phyloP scores from a whole-genome alignment of 495 filamentous ascomycete species.

The Pyrenula aspistea region DNA sequence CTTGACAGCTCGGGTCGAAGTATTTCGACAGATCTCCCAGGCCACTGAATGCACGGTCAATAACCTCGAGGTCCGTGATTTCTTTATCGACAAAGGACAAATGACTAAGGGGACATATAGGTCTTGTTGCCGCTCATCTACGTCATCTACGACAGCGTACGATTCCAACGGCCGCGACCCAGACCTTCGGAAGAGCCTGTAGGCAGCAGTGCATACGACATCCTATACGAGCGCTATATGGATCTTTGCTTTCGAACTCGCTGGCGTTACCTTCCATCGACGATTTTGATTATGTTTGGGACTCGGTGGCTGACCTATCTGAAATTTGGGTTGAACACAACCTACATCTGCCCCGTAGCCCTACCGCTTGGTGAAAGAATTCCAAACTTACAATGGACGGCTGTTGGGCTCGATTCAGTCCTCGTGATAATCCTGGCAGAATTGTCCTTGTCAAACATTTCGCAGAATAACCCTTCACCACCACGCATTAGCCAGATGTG shows the following conservation, averaged over 20 bases:
- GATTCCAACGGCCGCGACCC: constrained; percentile 18
- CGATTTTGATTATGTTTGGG: constrained; percentile 18
- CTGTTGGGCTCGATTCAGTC: constrained; percentile 20
- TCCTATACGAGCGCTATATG: neutral
- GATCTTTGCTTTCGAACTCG: neutral
- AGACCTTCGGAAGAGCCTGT: constrained; percentile 9
- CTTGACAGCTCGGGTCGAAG: constrained; percentile 19
- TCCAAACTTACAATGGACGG: constrained; percentile 14
- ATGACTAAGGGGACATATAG: neutral
- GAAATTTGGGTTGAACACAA: constrained; percentile 21
- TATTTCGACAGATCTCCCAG: constrained; percentile 23
- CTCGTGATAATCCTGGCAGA: constrained; percentile 23
- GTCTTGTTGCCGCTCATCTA: constrained; percentile 23
- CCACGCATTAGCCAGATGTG: constrained; percentile 10
- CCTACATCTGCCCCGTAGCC: constrained; percentile 32
- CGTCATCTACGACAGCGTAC: constrained; percentile 30
- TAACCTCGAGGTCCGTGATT: constrained; percentile 25
- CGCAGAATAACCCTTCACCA: constrained; percentile 12
- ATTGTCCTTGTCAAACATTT: constrained; percentile 12
- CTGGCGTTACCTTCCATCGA: constrained; percentile 21
- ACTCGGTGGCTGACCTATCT: constrained; percentile 18
- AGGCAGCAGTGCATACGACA: constrained; percentile 3
- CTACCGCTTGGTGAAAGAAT: constrained; percentile 14
- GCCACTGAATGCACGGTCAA: constrained; percentile 27
- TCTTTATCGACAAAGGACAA: neutral